phyloP scores from a whole-genome alignment of 257 asterid genomes.

The Jasminum sambac region DNA sequence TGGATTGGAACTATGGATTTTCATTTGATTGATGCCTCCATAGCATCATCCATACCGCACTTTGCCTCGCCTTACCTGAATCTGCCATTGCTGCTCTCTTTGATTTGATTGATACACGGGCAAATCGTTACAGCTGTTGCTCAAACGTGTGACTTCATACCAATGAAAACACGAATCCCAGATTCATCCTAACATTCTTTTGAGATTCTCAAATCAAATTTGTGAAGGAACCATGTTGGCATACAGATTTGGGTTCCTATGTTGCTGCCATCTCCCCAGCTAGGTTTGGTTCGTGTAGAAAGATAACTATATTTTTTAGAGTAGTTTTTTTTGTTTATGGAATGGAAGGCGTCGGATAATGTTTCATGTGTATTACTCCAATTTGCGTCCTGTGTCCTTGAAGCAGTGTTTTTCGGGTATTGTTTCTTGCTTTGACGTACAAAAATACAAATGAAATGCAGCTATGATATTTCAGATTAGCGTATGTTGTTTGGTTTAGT shows the following conservation, averaged over 20 bases:
- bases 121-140: neutral
- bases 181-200: slow-evolving; percentile 4
- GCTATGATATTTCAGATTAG: too few relatives aligned
- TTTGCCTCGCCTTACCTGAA: neutral
- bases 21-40: neutral
- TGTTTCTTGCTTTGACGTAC: too few relatives aligned
- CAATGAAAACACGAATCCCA: neutral
- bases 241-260: neutral
- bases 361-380: neutral
- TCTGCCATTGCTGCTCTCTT: neutral
- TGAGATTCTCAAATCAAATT: slow-evolving; percentile 6
- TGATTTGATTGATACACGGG: neutral
- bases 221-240: neutral
- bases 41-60: neutral
- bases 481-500: too few relatives aligned
- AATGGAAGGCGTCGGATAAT: neutral
- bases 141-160: neutral
- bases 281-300: neutral
- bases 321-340: neutral
- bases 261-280: neutral
- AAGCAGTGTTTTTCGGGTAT: too few relatives aligned
- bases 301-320: neutral
- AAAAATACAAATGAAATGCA: too few relatives aligned
- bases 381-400: neutral
- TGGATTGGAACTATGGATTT: neutral